Conservation (phyloP, 1,284 basidiomycete species). For the Caloboletus inedulis region DNA sequence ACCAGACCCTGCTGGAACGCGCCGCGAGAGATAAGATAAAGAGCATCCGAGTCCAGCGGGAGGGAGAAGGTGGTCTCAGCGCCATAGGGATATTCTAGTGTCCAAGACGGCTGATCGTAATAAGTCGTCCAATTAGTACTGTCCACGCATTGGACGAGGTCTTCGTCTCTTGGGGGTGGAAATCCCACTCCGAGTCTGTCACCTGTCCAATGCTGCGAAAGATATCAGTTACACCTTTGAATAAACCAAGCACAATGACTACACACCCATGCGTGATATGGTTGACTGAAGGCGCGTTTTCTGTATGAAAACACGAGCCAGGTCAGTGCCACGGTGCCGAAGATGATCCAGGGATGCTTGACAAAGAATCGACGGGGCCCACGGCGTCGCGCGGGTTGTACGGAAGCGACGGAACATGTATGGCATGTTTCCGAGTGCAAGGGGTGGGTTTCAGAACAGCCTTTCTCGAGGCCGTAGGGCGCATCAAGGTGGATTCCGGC, state of each 20-base stretch:
- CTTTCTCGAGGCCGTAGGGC: conserved; percentile 22
- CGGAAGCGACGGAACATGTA: neutral
- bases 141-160: conserved; percentile 10
- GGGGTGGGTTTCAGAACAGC: conserved; percentile 2
- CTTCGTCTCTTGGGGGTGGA: neutral
- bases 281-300: conserved; percentile 3
- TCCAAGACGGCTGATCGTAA: conserved; percentile 29
- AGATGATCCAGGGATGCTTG: conserved; percentile 13
- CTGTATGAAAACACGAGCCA: conserved; percentile 18
- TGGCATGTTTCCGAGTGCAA: neutral
- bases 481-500: conserved; percentile 3
- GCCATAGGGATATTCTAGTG: conserved; percentile 19
- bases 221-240: neutral
- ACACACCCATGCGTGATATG: conserved; percentile 15
- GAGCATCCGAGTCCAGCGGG: conserved; percentile 35
- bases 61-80: conserved; percentile 36
- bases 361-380: neutral
- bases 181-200: neutral
- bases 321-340: conserved; percentile 5
- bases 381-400: neutral
- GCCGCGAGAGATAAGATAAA: conserved; percentile 40
- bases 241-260: neutral
- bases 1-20: conserved; percentile 30
- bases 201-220: conserved; percentile 5
- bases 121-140: conserved; percentile 28